Conservation (phyloP, 2,329 filamentous ascomycete genomes). For the Diaporthe sp. region DNA sequence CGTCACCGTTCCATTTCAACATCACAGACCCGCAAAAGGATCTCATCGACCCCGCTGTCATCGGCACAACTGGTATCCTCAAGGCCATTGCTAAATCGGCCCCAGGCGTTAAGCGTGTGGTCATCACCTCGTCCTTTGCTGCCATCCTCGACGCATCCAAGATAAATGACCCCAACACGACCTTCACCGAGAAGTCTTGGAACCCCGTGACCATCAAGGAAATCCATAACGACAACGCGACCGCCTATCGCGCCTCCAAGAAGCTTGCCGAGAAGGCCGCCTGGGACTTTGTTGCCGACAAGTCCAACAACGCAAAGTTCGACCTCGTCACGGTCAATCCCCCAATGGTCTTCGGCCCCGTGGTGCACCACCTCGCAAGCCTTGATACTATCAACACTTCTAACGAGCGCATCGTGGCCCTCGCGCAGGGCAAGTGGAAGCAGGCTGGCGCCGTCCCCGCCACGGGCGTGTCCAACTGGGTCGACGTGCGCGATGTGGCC, state of each 20-base stretch:
- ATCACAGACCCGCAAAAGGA: conserved; percentile 65
- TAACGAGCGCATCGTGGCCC: conserved; percentile 64
- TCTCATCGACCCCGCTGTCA: conserved; percentile 69
- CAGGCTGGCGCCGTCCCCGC: conserved; percentile 52
- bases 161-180: conserved; percentile 54
- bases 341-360: conserved; percentile 67
- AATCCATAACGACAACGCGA: conserved; percentile 53
- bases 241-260: conserved; percentile 68
- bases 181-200: conserved; percentile 65
- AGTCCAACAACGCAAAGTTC: conserved; percentile 58
- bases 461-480: conserved; percentile 60
- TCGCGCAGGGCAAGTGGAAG: conserved; percentile 66
- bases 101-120: conserved; percentile 77
- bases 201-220: conserved; percentile 66
- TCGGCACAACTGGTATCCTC: conserved; percentile 77
- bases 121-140: conserved; percentile 71
- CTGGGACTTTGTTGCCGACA: conserved; percentile 62
- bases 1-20: conserved; percentile 71
- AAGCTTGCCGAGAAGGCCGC: conserved; percentile 65
- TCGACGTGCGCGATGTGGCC: conserved; percentile 71
- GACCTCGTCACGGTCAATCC: conserved; percentile 68
- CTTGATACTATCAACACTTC: conserved; percentile 66
- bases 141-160: conserved; percentile 59
- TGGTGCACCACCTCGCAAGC: conserved; percentile 61
- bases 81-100: conserved; percentile 74